A percentile compares a stretch with the other conserved stretches of the same genome.
phyloP scores from a whole-genome alignment of 305 asterid genomes.

The Fraxinus floribunda region DNA sequence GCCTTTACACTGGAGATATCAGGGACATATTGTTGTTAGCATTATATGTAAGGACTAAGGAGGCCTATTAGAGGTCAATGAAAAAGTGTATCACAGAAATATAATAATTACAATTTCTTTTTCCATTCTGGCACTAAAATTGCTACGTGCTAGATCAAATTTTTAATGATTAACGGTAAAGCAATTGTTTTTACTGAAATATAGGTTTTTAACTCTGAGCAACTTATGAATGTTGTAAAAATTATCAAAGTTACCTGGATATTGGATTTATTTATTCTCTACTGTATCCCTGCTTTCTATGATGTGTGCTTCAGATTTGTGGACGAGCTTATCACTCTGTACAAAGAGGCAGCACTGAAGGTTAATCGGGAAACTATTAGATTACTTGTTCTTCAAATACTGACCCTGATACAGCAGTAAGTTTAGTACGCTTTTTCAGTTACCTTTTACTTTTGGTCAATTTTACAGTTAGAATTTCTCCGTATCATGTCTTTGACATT shows the following conservation, averaged over 20 bases:
- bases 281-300: not conserved
- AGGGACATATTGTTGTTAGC: not conserved
- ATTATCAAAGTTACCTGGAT: not conserved
- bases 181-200: not conserved
- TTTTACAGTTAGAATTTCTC: not conserved
- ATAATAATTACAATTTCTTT: not conserved
- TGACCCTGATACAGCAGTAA: slow-evolving; percentile 63
- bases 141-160: not conserved
- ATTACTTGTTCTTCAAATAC: slow-evolving; percentile 52
- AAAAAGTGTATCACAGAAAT: not conserved
- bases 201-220: not conserved
- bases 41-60: not conserved
- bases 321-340: slow-evolving; percentile 75
- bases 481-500: not conserved
- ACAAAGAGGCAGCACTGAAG: slow-evolving; percentile 79
- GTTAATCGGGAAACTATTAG: slow-evolving; percentile 68
- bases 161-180: not conserved
- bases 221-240: not conserved
- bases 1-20: slow-evolving; percentile 13
- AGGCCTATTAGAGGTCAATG: not conserved
- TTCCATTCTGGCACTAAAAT: not conserved
- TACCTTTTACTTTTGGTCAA: not conserved
- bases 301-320: slow-evolving; percentile 55
- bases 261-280: slow-evolving; percentile 1
- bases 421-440: slow-evolving; percentile 24